Percentiles rank a stretch among this genome's conserved stretches.
Evolutionary conservation across 2,329 filamentous ascomycete species (phyloP).

Genomic region (Onygena corvina): DNA sequence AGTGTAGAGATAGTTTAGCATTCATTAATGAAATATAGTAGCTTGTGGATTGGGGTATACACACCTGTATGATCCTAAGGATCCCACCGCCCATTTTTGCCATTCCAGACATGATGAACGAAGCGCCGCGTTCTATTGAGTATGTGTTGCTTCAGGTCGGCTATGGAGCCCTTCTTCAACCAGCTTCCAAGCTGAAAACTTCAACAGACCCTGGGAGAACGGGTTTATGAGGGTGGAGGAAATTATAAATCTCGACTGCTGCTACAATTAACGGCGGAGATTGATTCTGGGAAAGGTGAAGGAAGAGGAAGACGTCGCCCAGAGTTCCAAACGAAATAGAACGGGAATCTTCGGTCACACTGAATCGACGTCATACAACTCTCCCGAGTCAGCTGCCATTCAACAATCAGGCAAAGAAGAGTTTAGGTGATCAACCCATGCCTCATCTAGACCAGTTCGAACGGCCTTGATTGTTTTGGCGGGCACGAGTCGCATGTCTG

Average conservation of each 20-base stretch:
- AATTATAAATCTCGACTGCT: not conserved
- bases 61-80: slow-evolving; percentile 34
- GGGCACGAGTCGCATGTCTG: not conserved
- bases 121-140: not conserved
- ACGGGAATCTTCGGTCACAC: not conserved
- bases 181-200: not conserved
- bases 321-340: not conserved
- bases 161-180: not conserved
- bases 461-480: not conserved
- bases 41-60: slow-evolving; percentile 6
- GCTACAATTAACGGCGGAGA: not conserved
- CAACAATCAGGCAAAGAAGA: not conserved
- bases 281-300: not conserved
- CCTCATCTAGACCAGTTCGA: not conserved
- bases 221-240: not conserved
- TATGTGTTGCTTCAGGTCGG: not conserved
- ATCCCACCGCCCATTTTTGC: slow-evolving; percentile 21
- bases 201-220: not conserved
- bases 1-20: slow-evolving; percentile 7
- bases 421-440: not conserved
- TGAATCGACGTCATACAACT: not conserved
- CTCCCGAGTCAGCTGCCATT: not conserved
- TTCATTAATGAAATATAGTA: not conserved
- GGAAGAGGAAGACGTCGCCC: not conserved
- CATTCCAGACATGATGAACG: not conserved